These are phyloP conservation scores for Sugiyamaella floridensis DNA, from an alignment of 805 yeast species.

Conservation along the genomic window DNA sequence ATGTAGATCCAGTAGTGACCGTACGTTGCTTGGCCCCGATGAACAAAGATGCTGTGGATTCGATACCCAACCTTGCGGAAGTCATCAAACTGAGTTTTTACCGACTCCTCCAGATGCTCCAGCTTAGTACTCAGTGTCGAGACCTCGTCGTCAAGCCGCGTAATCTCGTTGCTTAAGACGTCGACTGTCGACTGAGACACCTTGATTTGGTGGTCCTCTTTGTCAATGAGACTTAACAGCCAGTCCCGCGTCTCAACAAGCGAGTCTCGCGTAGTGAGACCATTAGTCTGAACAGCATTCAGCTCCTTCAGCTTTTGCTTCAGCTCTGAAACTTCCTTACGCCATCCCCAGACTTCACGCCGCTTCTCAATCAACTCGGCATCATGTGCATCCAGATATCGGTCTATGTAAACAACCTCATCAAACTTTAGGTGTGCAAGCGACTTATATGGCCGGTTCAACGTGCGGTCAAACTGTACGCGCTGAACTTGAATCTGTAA, in stretches of 20 bases:
- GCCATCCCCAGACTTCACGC: slow-evolving; percentile 55
- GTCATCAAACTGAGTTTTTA: slow-evolving; percentile 54
- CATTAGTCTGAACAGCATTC: slow-evolving; percentile 28
- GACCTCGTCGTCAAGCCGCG: slow-evolving; percentile 42
- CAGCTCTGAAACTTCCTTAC: slow-evolving; percentile 29
- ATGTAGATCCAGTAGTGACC: slow-evolving; percentile 98
- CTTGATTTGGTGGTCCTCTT: slow-evolving; percentile 14
- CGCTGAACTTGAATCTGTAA: slow-evolving; percentile 91
- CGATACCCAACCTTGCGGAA: slow-evolving; percentile 66
- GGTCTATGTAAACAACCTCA: slow-evolving; percentile 73
- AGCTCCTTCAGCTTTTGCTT: slow-evolving; percentile 10
- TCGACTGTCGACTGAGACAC: slow-evolving; percentile 44
- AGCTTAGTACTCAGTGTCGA: slow-evolving; percentile 38
- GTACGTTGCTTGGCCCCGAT: slow-evolving; percentile 90
- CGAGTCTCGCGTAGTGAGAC: slow-evolving; percentile 44
- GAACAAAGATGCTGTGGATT: slow-evolving; percentile 87
- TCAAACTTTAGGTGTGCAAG: slow-evolving; percentile 75
- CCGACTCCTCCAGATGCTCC: slow-evolving; percentile 39
- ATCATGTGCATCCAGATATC: slow-evolving; percentile 65
- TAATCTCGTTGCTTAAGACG: slow-evolving; percentile 41
- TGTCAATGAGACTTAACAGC: slow-evolving; percentile 35
- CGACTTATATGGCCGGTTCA: slow-evolving; percentile 71
- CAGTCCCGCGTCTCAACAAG: slow-evolving; percentile 52
- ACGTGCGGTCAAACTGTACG: slow-evolving; percentile 77
- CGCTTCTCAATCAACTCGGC: slow-evolving; percentile 45